Percentiles rank a stretch among this genome's conserved stretches.
These are phyloP conservation scores for Cyclostephanos invisitatus DNA, from an alignment of 108 stramenopile species.

Conservation along the genomic window DNA sequence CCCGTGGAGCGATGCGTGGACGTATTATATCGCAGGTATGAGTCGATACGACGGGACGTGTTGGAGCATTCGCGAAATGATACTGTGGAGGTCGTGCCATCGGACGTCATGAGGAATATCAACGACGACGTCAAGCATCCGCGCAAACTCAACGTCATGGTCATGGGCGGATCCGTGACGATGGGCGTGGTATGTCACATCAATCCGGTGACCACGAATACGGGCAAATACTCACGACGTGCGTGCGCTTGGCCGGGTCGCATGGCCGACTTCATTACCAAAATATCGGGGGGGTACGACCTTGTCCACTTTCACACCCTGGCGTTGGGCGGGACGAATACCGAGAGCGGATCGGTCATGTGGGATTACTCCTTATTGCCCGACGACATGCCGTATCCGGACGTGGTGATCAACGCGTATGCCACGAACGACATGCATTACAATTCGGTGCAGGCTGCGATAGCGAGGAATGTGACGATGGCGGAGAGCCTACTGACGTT, in stretches of 20 bases:
- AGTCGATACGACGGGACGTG: conserved; percentile 25
- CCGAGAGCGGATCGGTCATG: conserved; percentile 64
- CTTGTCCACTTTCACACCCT: conserved; percentile 58
- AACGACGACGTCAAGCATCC: conserved; percentile 41
- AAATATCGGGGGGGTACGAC: conserved; percentile 31
- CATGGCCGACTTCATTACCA: conserved; percentile 33
- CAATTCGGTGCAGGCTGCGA: conserved; percentile 48
- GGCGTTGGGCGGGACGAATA: conserved; percentile 79
- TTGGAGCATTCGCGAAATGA: no score
- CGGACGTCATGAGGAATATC: conserved; percentile 25
- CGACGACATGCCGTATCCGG: conserved; percentile 63
- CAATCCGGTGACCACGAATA: conserved; percentile 39
- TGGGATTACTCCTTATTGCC: conserved; percentile 78
- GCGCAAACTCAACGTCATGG: conserved; percentile 65
- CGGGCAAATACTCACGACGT: conserved; percentile 48
- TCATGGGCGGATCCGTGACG: conserved; percentile 80
- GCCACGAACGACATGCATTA: conserved; percentile 86
- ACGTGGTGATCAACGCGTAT: conserved; percentile 80
- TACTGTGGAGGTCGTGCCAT: conserved; percentile 6
- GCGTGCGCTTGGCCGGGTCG: conserved; percentile 72
- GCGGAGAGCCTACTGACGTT: conserved; percentile 64
- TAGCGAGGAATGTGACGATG: conserved; percentile 54
- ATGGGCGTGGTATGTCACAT: conserved; percentile 75
- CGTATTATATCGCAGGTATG: conserved; percentile 28
- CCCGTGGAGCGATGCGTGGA: conserved; percentile 31